Conservation (phyloP, 2,329 filamentous ascomycete genomes). For the Pezicula neosporulosa region DNA sequence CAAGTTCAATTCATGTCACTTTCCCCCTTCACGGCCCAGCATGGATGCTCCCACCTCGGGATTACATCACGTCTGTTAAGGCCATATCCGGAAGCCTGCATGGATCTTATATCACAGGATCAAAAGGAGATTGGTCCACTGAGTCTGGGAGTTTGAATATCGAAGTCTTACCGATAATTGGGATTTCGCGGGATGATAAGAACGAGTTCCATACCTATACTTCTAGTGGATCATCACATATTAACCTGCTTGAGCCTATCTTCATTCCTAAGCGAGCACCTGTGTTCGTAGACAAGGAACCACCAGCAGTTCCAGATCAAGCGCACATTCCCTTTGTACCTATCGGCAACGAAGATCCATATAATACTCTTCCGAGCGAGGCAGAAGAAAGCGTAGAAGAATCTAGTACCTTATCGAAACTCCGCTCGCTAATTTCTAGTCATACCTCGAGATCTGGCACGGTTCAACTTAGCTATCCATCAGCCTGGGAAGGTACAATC, state of each 20-base stretch:
- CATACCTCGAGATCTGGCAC: slow-evolving; percentile 18
- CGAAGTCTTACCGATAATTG: slow-evolving; percentile 18
- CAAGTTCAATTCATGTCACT: slow-evolving; percentile 19
- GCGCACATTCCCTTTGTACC: slow-evolving; percentile 8
- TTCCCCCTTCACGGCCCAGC: slow-evolving; percentile 13
- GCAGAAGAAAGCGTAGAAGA: no score
- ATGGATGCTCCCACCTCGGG: slow-evolving; percentile 19
- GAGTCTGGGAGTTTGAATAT: slow-evolving; percentile 18
- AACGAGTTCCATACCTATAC: slow-evolving; percentile 19
- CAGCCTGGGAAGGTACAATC: slow-evolving; percentile 22
- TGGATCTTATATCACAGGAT: slow-evolving; percentile 23
- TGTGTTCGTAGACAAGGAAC: slow-evolving; percentile 1
- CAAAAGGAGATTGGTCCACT: slow-evolving; percentile 14
- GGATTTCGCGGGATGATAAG: slow-evolving; percentile 2
- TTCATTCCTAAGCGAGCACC: slow-evolving; percentile 13
- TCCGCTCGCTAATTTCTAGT: slow-evolving; percentile 15
- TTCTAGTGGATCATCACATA: slow-evolving; percentile 16
- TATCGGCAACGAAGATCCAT: slow-evolving; percentile 15
- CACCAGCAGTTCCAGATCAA: slow-evolving; percentile 1
- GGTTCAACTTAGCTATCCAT: slow-evolving; percentile 20
- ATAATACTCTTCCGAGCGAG: slow-evolving; percentile 8
- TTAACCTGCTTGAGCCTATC: slow-evolving; percentile 21
- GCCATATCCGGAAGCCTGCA: slow-evolving; percentile 19
- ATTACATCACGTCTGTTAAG: slow-evolving; percentile 24
- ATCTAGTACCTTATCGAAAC: slow-evolving; percentile 2